Base-by-base conservation (phyloP, 2,329 filamentous ascomycete genomes). In the Sarocladium brachiariae region DNA sequence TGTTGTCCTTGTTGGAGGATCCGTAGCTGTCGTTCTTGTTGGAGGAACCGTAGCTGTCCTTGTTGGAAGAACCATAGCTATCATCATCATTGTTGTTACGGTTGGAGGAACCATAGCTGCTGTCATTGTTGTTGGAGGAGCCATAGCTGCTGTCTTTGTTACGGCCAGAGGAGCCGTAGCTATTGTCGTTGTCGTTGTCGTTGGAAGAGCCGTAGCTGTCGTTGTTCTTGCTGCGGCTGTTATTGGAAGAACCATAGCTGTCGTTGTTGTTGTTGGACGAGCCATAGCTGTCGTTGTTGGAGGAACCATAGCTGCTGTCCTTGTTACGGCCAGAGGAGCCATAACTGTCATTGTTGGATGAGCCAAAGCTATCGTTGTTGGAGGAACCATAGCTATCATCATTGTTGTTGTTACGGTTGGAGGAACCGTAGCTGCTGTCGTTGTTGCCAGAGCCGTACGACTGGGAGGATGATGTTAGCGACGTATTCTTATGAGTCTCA, bases 51-150 rank as follows among this genome's bases (percentile, higher is more conserved):
- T 52, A 55, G 33, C 59, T 59, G 38, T n/a, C n/a, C n/a, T 31
- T 31, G 37, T 47, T 47, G 35, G 19, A 33, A 43, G 53, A 54
- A 30, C 59, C 59, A 37, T 55, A 56, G 13, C 49, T 52, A 50
- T 55, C 54, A 54, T 50, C 23, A 52, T 62, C 62, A 33, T 65
- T 56, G n/a, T 52, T 47, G 18, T 39, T 54, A n/a, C n/a, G n/a
- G 50, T 53, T 53, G 23, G 50, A 50, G 23, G 19, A 33, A 46
- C 54, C 53, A 8, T 51, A 55, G 34, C 58, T 59, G 41, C 53
- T 72, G 71, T 55, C 55, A 11, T 50, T 52, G 49, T 55, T 53
- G 16, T 52, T 49, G 10, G 54, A 55, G n/a, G 56, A 54, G 46
- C 57, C 57, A 43, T 57, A 59, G 52, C 51, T 52, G 37, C 55